A percentile compares a stretch with the other conserved stretches of the same genome.
These are phyloP conservation scores for Pseudopyricularia cyperi DNA, from an alignment of 2,329 filamentous ascomycete species.

Conservation along the genomic window DNA sequence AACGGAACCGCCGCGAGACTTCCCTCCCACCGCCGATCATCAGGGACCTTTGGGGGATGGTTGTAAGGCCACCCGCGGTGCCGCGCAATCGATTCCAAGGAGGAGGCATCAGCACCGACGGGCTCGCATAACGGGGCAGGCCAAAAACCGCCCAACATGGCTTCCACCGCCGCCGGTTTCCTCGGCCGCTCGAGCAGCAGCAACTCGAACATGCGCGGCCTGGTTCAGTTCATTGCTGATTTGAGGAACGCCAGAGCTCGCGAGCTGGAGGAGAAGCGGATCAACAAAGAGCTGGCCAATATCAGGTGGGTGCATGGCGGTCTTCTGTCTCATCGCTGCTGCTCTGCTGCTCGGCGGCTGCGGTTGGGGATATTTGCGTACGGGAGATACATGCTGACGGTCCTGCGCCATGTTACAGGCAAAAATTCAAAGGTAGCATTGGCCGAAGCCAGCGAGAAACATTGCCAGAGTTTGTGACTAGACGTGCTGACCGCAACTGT, in stretches of 20 bases:
- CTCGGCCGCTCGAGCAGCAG: slow-evolving; percentile 52
- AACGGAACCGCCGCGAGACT: background rate
- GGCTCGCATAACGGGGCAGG: background rate
- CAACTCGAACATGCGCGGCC: slow-evolving; percentile 61
- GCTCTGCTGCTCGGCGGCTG: slow-evolving; percentile 2
- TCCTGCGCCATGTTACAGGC: slow-evolving; percentile 22
- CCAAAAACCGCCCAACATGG: slow-evolving; percentile 27
- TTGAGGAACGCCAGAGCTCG: slow-evolving; percentile 86
- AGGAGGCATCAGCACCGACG: background rate
- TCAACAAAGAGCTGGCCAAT: slow-evolving; percentile 98
- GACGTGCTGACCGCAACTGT: background rate
- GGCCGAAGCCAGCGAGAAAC: background rate
- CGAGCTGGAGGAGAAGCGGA: slow-evolving; percentile 95
- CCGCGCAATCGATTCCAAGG: background rate
- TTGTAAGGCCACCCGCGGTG: background rate
- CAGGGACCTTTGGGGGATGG: background rate
- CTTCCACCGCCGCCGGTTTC: slow-evolving; percentile 45
- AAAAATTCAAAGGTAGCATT: slow-evolving; percentile 77
- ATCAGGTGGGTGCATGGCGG: slow-evolving; percentile 49
- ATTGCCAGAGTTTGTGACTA: background rate
- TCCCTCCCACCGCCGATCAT: background rate
- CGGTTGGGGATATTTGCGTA: background rate
- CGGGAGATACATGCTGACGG: slow-evolving; percentile 12
- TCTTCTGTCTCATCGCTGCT: slow-evolving; percentile 5
- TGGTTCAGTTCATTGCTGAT: slow-evolving; percentile 98